These are phyloP conservation scores for Xylariaceae sp. DNA, from an alignment of 2,329 filamentous ascomycete species.

Conservation along the genomic window DNA sequence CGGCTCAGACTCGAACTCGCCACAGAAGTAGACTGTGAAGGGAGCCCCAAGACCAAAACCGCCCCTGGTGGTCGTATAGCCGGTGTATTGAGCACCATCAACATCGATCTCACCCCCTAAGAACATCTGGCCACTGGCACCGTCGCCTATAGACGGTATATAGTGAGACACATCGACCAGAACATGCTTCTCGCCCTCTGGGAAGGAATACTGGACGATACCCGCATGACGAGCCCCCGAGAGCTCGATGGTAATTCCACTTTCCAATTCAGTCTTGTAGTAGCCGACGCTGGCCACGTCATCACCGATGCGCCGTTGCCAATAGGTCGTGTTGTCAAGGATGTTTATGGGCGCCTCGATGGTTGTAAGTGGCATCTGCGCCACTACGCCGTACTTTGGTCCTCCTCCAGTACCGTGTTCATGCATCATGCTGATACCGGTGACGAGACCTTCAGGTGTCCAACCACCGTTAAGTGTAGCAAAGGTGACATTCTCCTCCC, in stretches of 20 bases:
- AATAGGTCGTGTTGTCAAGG: slow-evolving; percentile 55
- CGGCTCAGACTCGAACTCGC: slow-evolving; percentile 47
- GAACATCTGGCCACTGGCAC: slow-evolving; percentile 48
- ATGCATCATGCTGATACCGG: slow-evolving; percentile 59
- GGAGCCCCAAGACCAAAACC: slow-evolving; percentile 49
- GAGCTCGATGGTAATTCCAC: slow-evolving; percentile 56
- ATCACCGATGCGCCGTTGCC: slow-evolving; percentile 46
- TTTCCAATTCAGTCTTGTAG: slow-evolving; percentile 56
- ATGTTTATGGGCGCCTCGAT: slow-evolving; percentile 50
- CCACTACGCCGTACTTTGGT: slow-evolving; percentile 63
- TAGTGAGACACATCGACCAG: slow-evolving; percentile 57
- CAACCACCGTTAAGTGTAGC: slow-evolving; percentile 45
- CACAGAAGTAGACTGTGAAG: slow-evolving; percentile 52
- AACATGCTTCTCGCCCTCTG: slow-evolving; percentile 46
- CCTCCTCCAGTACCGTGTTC: slow-evolving; percentile 63
- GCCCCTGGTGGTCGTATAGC: slow-evolving; percentile 53
- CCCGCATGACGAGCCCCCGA: slow-evolving; percentile 55
- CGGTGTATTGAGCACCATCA: slow-evolving; percentile 48
- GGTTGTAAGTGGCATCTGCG: slow-evolving; percentile 52
- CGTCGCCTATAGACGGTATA: slow-evolving; percentile 46
- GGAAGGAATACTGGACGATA: slow-evolving; percentile 59
- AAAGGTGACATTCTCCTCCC: slow-evolving; percentile 18
- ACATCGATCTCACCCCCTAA: slow-evolving; percentile 48
- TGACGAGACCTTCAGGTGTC: slow-evolving; percentile 51
- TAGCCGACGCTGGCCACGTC: slow-evolving; percentile 59